Base-by-base conservation (phyloP, 208 protist species). In the Leishmania aethiopica region DNA sequence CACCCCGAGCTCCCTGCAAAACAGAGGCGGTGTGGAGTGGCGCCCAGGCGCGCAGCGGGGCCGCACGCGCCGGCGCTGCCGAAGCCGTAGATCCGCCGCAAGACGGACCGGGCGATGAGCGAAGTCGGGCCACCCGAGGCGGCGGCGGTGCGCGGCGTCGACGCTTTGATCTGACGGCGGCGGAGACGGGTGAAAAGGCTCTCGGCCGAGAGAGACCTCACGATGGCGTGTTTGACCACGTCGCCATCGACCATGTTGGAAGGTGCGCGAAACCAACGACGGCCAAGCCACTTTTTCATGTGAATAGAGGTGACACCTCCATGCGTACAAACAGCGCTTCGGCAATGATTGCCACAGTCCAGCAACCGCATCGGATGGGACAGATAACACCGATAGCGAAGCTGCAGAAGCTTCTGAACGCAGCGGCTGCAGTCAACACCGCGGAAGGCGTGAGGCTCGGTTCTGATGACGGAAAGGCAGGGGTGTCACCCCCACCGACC, bases 21-120 rank as follows among this genome's bases (percentile, higher is more conserved):
- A 35, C 53, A 35, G 80, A 83, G 40, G 47, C n/a, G 8, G 60
- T 78, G 28, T 88, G 85, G 85, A 81, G 81, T 35, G 53, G 25
- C 17, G 49, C 76, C n/a, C 55, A 49, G 25, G 84, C 32, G 3
- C 45, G 75, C 55, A 84, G 80, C 69, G 81, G 45, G 0, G 6
- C 25, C 45, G 6, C 55, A 8, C 75, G 59, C 32, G 49, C 59
- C n/a, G 11, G 72, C 17, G 28, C 72, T 60, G 72, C 49, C 35
- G n/a, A 19, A 10, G n/a, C 10, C 11, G 72, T 60, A 66, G 49
- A 22, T 6, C 32, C 3, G 47, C 60, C 62, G 22, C 67, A 55
- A 13, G 15, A 32, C 15, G 62, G 47, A 45, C 37, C 0, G 28
- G 69, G 2, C 19, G 28, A 25, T 53, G n/a, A 15, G 17, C 35